Conservation (phyloP, 2,329 filamentous ascomycete genomes). For the Aurifilum marmelostoma region DNA sequence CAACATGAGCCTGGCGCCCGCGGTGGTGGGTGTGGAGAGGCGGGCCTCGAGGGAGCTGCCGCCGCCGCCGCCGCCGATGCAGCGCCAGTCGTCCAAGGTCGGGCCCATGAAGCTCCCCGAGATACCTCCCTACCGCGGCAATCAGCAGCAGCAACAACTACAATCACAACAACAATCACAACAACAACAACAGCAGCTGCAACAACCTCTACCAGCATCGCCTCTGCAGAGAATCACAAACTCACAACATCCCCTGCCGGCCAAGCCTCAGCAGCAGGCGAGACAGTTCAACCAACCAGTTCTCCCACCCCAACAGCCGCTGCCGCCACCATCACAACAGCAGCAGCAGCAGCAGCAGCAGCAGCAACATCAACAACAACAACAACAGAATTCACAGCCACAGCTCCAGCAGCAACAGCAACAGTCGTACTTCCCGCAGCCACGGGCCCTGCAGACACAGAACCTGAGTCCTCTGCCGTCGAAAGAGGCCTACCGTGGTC, state of each 20-base stretch:
- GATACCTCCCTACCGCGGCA: slow-evolving; percentile 58
- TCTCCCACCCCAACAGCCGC: slow-evolving; percentile 30
- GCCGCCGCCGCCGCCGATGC: slow-evolving; percentile 24
- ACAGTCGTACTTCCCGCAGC: slow-evolving; percentile 31
- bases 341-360: slow-evolving; percentile 34
- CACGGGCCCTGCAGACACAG: slow-evolving; percentile 28
- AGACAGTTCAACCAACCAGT: slow-evolving; percentile 33
- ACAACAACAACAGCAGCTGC: slow-evolving; percentile 20
- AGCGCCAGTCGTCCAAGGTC: slow-evolving; percentile 43
- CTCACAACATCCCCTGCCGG: slow-evolving; percentile 31
- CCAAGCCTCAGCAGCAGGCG: slow-evolving; percentile 30
- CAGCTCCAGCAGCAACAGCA: slow-evolving; percentile 32
- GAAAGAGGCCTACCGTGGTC: slow-evolving; percentile 22
- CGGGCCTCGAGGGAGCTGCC: slow-evolving; percentile 26
- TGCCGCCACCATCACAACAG: slow-evolving; percentile 32
- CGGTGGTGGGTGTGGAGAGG: slow-evolving; percentile 33
- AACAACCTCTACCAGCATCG: slow-evolving; percentile 30
- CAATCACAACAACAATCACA: slow-evolving; percentile 34
- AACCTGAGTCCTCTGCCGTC: slow-evolving; percentile 25
- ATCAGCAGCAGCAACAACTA: slow-evolving; percentile 36
- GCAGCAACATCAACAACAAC: slow-evolving; percentile 32
- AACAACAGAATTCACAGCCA: too few species aligned
- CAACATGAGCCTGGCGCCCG: slow-evolving; percentile 54
- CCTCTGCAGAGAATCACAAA: slow-evolving; percentile 29
- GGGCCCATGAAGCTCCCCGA: slow-evolving; percentile 52